Base-by-base conservation (phyloP, 108 stramenopile species). In the Epithemia pelagica region DNA sequence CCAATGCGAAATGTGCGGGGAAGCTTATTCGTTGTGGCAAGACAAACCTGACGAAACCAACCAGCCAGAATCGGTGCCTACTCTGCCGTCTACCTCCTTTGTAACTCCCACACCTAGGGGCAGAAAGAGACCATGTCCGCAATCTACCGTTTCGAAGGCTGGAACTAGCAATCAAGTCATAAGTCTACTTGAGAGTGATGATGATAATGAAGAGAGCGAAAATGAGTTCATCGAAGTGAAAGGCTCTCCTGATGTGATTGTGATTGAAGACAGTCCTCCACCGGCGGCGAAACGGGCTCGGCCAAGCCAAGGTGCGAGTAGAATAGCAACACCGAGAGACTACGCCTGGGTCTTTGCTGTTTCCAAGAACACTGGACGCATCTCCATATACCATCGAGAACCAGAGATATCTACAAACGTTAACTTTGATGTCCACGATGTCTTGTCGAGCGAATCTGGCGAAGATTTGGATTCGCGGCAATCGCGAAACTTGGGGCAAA, bases 331-430 rank as follows among this genome's bases (percentile, higher is more conserved):
- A n/a, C n/a, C 22, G 63, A 52, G n/a, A n/a, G n/a, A n/a, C n/a
- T n/a, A 46, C 15, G 37, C 5, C 15, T 46, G 37, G 37, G 37
- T 46, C 15, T 88, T 88, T 59, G 63, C 67, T 29, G 86, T 84
- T 21, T 84, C 83, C 19, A 75, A 66, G 32, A 88, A 88, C 65
- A 84, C 77, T 58, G 86, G 86, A 5, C 71, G 86, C 61, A 70
- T 88, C 25, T 68, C 83, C 0, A 61, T 88, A 28, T 75, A 83
- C 62, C 64, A 53, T 21, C 26, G 28, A 25, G 58, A 66, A 8
- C 52, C 67, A 22, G 71, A 78, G 3, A 67, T 67, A 32, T 71
- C 81, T 10, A 69, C 83, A 22, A 53, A 72, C 54, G 64, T 74
- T 0, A 84, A 84, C 56, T 87, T 84, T 78, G 81, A 82, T 53